Percentiles rank a stretch among this genome's conserved stretches.
phyloP scores from a whole-genome alignment of 208 protist genomes.

The Strigomonas galati region DNA sequence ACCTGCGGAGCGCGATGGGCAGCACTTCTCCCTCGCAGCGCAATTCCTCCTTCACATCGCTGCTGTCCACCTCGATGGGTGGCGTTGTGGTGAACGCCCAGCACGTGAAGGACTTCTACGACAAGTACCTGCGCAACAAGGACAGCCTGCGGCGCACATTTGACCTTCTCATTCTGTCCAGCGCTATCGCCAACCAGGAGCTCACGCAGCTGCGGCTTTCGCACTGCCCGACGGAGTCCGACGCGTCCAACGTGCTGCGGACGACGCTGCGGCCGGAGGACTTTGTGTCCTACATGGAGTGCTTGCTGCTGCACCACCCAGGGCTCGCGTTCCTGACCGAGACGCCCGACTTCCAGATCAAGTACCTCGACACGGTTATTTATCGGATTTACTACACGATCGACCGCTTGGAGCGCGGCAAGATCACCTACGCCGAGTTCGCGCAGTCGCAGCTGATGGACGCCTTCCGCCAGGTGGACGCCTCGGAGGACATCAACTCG shows the following conservation, averaged over 20 bases:
- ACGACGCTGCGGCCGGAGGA: constrained; percentile 64
- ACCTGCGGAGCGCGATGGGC: constrained; percentile 17
- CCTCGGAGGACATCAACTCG: constrained; percentile 86
- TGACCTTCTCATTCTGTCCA: constrained; percentile 73
- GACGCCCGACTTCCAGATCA: constrained; percentile 93
- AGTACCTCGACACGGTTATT: constrained; percentile 94
- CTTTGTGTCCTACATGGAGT: constrained; percentile 72
- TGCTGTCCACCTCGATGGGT: constrained; percentile 14
- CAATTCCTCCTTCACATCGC: constrained; percentile 20
- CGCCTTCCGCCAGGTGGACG: constrained; percentile 77
- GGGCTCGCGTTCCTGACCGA: constrained; percentile 91
- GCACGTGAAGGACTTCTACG: constrained; percentile 79
- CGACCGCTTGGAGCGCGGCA: constrained; percentile 76
- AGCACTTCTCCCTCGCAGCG: constrained; percentile 8
- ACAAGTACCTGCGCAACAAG: constrained; percentile 57
- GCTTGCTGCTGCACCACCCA: constrained; percentile 86
- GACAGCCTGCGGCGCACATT: constrained; percentile 73
- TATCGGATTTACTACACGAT: constrained; percentile 95
- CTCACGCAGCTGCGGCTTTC: background rate
- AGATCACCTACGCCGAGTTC: constrained; percentile 82
- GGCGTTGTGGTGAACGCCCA: constrained; percentile 44
- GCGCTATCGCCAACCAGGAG: constrained; percentile 11
- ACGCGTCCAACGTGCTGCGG: constrained; percentile 19
- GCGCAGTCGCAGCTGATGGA: constrained; percentile 69
- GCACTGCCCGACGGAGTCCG: constrained; percentile 3